Evolutionary conservation across 495 filamentous ascomycete genomes (phyloP).

Genomic region (Lophiotrema nucula): DNA sequence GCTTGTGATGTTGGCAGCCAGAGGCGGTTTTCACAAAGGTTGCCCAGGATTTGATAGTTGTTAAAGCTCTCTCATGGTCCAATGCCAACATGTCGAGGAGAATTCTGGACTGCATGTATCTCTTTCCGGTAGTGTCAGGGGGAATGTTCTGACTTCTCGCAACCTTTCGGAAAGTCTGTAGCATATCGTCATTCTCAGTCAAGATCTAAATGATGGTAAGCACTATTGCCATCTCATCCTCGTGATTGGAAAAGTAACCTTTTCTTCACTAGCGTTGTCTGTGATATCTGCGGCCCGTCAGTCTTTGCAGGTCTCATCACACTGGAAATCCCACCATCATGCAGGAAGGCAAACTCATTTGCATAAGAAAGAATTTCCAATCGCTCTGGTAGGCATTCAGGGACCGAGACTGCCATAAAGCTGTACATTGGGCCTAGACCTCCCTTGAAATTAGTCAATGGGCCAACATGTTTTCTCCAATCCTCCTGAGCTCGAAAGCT

Average conservation of each 20-base stretch:
- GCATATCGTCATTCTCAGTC: too few species aligned
- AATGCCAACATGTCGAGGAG: neutral
- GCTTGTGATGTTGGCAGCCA: neutral
- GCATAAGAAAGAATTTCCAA: constrained; percentile 47
- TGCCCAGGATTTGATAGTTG: neutral
- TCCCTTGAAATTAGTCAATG: neutral
- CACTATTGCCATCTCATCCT: too few species aligned
- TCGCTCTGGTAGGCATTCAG: constrained; percentile 46
- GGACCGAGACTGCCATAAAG: neutral
- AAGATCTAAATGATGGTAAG: too few species aligned
- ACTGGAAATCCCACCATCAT: constrained; percentile 37
- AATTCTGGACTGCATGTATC: neutral
- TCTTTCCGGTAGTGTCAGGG: too few species aligned
- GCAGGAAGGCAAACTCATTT: constrained; percentile 42
- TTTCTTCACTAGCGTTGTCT: too few species aligned
- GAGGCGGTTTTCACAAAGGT: neutral
- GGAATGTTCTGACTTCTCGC: too few species aligned
- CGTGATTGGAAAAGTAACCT: too few species aligned
- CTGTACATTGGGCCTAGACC: neutral
- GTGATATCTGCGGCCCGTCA: constrained; percentile 1
- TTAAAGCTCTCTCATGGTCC: neutral
- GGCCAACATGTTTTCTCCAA: neutral
- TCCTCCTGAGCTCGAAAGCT: neutral
- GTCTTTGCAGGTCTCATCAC: constrained; percentile 40
- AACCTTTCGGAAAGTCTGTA: too few species aligned